Evolutionary conservation across 257 asterid genomes (phyloP).

Genomic region (Rehmannia glutinosa): DNA sequence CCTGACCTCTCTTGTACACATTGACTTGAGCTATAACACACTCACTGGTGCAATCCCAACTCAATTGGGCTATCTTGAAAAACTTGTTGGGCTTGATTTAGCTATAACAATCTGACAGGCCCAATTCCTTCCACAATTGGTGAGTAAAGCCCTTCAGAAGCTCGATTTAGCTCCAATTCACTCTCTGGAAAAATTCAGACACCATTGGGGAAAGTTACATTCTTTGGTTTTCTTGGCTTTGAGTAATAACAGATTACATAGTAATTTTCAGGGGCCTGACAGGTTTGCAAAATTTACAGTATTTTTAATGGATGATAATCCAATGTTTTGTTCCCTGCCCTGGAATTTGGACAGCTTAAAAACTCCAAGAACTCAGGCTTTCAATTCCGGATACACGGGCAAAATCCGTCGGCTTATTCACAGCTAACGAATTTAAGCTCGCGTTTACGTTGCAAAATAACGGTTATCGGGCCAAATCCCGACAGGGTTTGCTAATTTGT

Average conservation of each 20-base stretch:
- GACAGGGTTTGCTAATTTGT: conserved; percentile 37
- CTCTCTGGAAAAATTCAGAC: conserved; percentile 53
- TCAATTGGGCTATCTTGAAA: conserved; percentile 41
- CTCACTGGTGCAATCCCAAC: conserved; percentile 48
- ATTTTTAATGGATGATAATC: conserved; percentile 82
- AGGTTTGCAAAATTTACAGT: conserved; percentile 46
- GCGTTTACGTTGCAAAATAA: conserved; percentile 69
- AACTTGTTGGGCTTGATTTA: conserved; percentile 66
- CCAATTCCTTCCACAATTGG: conserved; percentile 49
- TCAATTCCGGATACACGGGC: conserved; percentile 75
- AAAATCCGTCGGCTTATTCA: conserved; percentile 55
- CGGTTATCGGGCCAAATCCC: conserved; percentile 62
- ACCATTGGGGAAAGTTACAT: conserved; percentile 32
- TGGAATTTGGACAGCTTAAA: conserved; percentile 46
- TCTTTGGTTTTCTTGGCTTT: conserved; percentile 64
- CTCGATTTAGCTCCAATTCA: conserved; percentile 73
- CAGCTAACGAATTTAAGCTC: conserved; percentile 55
- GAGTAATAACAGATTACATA: conserved; percentile 54
- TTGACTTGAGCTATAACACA: conserved; percentile 75
- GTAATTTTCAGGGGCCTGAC: conserved; percentile 46
- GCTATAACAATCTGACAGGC: conserved; percentile 57
- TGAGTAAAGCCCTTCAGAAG: conserved; percentile 47
- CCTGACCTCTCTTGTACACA: conserved; percentile 51
- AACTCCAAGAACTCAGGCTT: conserved; percentile 75
- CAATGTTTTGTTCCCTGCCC: conserved; percentile 56